These are phyloP conservation scores for Plasmodium inui DNA, from an alignment of 169 alveolate species.

Conservation along the genomic window DNA sequence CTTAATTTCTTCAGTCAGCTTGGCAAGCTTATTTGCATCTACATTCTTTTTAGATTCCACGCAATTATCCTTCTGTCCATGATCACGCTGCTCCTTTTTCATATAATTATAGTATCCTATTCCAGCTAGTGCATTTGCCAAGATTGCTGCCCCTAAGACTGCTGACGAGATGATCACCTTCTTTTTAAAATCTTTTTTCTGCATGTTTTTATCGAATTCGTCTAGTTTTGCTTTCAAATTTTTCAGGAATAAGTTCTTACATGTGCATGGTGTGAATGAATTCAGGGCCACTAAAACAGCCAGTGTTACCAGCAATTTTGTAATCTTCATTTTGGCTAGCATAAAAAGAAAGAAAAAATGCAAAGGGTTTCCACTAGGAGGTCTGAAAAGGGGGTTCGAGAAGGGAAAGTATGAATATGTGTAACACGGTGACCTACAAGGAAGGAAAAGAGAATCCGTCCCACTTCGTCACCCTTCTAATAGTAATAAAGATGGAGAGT, in stretches of 20 bases:
- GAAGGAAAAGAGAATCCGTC: neutral
- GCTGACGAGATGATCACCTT: slow-evolving; percentile 20
- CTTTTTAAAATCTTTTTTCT: slow-evolving; percentile 14
- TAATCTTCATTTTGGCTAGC: slow-evolving; percentile 12
- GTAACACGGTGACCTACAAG: neutral
- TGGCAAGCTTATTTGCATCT: neutral
- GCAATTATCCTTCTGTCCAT: neutral
- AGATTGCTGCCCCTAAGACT: slow-evolving; percentile 8
- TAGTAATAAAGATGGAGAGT: neutral
- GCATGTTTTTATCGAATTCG: slow-evolving; percentile 18
- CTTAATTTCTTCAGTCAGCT: slow-evolving; percentile 4
- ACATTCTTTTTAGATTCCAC: neutral
- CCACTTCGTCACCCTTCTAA: neutral
- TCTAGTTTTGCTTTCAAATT: neutral
- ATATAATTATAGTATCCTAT: slow-evolving; percentile 12
- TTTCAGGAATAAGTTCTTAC: neutral
- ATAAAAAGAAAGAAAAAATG: neutral
- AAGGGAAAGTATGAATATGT: neutral
- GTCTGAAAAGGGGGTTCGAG: neutral
- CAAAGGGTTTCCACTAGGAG: neutral
- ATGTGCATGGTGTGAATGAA: slow-evolving; percentile 6
- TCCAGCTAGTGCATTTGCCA: slow-evolving; percentile 9
- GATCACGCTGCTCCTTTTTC: slow-evolving; percentile 2
- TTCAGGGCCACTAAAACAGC: neutral
- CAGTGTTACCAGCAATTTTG: slow-evolving; percentile 5